A percentile compares a stretch with the other conserved stretches of the same genome.
Conservation (phyloP, 2,329 filamentous ascomycete genomes). For the Hawksworthiomyces lignivorus region DNA sequence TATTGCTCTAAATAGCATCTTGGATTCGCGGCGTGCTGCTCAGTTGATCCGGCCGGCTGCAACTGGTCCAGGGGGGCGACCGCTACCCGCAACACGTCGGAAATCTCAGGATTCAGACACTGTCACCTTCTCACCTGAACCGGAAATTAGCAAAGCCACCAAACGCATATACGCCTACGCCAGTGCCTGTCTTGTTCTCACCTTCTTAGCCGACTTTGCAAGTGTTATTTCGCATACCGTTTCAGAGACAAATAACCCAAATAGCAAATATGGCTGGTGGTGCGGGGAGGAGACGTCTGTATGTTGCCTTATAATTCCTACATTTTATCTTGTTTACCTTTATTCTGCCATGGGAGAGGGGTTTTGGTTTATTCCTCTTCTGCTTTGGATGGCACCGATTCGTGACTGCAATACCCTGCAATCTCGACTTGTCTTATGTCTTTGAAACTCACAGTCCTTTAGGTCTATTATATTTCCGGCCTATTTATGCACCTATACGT, state of each 20-base stretch:
- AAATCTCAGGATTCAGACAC: conserved; percentile 30
- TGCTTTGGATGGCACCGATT: too few species aligned
- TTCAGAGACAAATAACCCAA: conserved; percentile 40
- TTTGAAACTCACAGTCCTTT: conserved; percentile 3
- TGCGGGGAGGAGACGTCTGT: conserved; percentile 52
- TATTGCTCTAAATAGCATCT: conserved; percentile 45
- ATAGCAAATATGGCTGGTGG: conserved; percentile 58
- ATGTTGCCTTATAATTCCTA: conserved; percentile 10
- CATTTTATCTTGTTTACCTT: not conserved
- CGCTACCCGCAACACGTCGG: conserved; percentile 62
- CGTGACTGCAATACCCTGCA: not conserved
- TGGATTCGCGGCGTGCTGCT: conserved; percentile 42
- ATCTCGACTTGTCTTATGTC: not conserved
- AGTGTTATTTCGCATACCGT: conserved; percentile 71
- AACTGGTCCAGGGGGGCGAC: conserved; percentile 81
- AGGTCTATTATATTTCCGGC: conserved; percentile 16
- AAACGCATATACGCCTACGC: conserved; percentile 71
- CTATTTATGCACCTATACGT: conserved; percentile 15
- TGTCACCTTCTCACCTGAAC: conserved; percentile 5
- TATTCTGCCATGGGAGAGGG: not conserved
- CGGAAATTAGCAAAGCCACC: conserved; percentile 55
- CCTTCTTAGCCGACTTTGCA: conserved; percentile 67
- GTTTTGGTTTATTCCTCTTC: too few species aligned
- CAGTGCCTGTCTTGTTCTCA: conserved; percentile 60
- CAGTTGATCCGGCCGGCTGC: conserved; percentile 39